phyloP scores from a whole-genome alignment of 495 filamentous ascomycete species.

The Penicillium malachiteum region DNA sequence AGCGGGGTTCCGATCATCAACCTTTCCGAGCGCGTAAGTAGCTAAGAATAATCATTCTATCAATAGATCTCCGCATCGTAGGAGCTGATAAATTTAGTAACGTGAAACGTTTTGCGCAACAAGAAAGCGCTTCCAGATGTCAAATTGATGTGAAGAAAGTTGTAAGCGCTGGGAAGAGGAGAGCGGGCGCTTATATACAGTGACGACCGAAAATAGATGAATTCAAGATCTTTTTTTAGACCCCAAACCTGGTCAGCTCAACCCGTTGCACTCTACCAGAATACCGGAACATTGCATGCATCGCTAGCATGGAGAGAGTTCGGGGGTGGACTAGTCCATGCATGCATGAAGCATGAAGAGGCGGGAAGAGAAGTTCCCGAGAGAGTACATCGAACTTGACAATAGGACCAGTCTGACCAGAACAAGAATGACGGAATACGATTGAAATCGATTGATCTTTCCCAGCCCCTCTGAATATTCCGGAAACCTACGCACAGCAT shows the following conservation, averaged over 20 bases:
- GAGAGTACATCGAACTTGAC: constrained; percentile 10
- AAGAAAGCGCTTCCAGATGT: background rate
- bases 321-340: background rate
- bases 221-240: constrained; percentile 17
- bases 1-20: background rate
- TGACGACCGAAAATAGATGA: constrained; percentile 11
- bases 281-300: constrained; percentile 19
- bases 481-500: background rate
- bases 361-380: constrained; percentile 6
- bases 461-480: constrained; percentile 1
- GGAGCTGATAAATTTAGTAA: background rate
- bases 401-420: background rate
- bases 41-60: constrained; percentile 12
- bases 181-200: constrained; percentile 6
- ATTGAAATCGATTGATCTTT: background rate
- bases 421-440: background rate
- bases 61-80: constrained; percentile 13
- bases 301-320: background rate
- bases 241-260: background rate
- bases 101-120: background rate
- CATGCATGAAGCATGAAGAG: constrained; percentile 1
- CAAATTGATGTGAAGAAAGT: background rate
- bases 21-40: constrained; percentile 3
- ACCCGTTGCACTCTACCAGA: constrained; percentile 1
- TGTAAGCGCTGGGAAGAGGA: constrained; percentile 7